These are phyloP conservation scores for Cutaneotrichosporon dermatis DNA, from an alignment of 1,284 basidiomycete genomes.

Conservation along the genomic window DNA sequence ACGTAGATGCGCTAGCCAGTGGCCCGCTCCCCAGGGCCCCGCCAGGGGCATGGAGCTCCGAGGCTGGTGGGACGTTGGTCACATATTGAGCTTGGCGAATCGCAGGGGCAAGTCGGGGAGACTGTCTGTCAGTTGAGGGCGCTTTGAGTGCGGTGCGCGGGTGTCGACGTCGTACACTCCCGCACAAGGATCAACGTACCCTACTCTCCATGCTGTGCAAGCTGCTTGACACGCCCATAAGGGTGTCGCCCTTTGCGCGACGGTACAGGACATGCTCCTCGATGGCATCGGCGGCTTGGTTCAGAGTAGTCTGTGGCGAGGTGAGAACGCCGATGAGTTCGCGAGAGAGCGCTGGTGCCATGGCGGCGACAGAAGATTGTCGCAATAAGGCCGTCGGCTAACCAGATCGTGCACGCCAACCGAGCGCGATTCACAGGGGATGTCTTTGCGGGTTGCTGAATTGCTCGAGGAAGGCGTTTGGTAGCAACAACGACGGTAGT, in stretches of 20 bases:
- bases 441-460: no score
- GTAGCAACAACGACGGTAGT: no score
- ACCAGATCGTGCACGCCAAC: no score
- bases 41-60: conserved; percentile 40
- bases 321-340: conserved; percentile 11
- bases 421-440: no score
- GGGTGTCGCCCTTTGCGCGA: conserved; percentile 39
- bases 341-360: conserved; percentile 9
- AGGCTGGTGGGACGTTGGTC: conserved; percentile 43
- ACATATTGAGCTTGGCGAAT: conserved; percentile 43
- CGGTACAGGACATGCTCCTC: conserved; percentile 44
- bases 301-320: conserved; percentile 9
- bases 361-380: not conserved
- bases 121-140: conserved; percentile 5
- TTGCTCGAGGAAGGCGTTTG: no score
- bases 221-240: conserved; percentile 39
- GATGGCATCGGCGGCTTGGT: conserved; percentile 28
- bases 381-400: no score
- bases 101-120: conserved; percentile 31
- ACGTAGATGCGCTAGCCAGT: conserved; percentile 23
- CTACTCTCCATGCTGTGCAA: conserved; percentile 37
- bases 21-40: conserved; percentile 29
- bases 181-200: conserved; percentile 20
- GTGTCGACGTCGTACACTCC: no score
- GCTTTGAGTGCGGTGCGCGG: no score